A percentile compares a stretch with the other conserved stretches of the same genome.
Evolutionary conservation across 2,329 filamentous ascomycete species (phyloP).

Genomic region (Fusarium begoniae): DNA sequence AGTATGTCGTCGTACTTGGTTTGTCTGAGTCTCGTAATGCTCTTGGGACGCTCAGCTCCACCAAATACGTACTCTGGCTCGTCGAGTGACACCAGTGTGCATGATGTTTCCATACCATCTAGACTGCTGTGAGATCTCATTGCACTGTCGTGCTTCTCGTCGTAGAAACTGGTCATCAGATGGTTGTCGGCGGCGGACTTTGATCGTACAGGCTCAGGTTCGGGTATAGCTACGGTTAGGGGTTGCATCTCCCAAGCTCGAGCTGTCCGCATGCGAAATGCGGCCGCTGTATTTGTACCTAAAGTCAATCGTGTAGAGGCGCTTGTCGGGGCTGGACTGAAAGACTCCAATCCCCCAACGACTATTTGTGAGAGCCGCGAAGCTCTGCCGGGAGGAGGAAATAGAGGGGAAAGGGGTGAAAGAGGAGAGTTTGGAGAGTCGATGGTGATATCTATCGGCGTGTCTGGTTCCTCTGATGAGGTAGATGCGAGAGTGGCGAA

Average conservation of each 20-base stretch:
- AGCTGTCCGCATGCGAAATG: conserved; percentile 30
- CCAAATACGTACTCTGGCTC: conserved; percentile 36
- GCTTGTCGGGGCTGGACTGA: conserved; percentile 7
- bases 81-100: conserved; percentile 5
- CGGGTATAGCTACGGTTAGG: not conserved
- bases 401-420: conserved; percentile 11
- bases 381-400: conserved; percentile 1
- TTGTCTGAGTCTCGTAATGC: conserved; percentile 27
- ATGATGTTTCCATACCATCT: conserved; percentile 5
- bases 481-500: conserved; percentile 56
- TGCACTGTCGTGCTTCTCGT: conserved; percentile 24
- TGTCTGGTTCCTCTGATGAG: not conserved
- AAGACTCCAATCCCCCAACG: conserved; percentile 30
- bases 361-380: conserved; percentile 33
- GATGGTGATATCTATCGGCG: conserved; percentile 21
- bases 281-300: conserved; percentile 31
- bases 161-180: not conserved
- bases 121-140: conserved; percentile 13
- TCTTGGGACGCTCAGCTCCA: conserved; percentile 44
- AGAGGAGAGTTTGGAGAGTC: conserved; percentile 15
- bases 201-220: conserved; percentile 2
- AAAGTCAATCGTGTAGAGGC: conserved; percentile 33
- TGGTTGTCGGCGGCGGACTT: not conserved
- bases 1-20: not conserved
- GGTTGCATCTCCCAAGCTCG: conserved; percentile 34